Percentiles rank a stretch among this genome's conserved stretches.
Evolutionary conservation across 768 basidiomycete species (phyloP).

Genomic region (Kwoniella bestiolae): DNA sequence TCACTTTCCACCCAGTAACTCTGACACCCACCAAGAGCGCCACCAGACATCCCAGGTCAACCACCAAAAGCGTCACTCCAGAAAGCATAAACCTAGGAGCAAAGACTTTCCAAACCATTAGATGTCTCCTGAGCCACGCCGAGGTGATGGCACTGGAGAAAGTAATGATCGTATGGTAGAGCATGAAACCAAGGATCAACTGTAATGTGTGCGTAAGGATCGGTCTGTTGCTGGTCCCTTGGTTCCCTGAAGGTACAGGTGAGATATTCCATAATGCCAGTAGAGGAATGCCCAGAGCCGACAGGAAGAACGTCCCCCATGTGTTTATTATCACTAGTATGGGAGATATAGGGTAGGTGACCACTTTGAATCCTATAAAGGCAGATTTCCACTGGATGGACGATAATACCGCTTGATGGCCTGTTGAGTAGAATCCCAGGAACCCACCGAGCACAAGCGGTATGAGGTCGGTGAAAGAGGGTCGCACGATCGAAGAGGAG

Average conservation of each 20-base stretch:
- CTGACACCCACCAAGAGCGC: constrained; percentile 66
- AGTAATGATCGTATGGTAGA: constrained; percentile 70
- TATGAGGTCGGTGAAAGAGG: constrained; percentile 69
- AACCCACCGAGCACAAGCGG: constrained; percentile 77
- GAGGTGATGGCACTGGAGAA: constrained; percentile 74
- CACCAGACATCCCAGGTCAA: constrained; percentile 71
- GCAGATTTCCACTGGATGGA: constrained; percentile 95
- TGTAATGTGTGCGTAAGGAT: constrained; percentile 57
- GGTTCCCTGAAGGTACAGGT: constrained; percentile 60
- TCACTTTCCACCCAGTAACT: constrained; percentile 52
- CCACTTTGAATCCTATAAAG: constrained; percentile 74
- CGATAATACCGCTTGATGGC: constrained; percentile 86
- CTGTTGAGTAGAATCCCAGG: constrained; percentile 81
- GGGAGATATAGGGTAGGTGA: constrained; percentile 74
- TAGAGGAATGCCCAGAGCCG: constrained; percentile 71
- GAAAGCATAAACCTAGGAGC: constrained; percentile 90
- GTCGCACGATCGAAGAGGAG: constrained; percentile 42
- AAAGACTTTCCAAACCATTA: constrained; percentile 99
- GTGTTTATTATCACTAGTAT: constrained; percentile 77
- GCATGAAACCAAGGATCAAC: constrained; percentile 66
- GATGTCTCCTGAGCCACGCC: constrained; percentile 75
- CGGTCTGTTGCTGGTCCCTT: constrained; percentile 37
- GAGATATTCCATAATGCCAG: constrained; percentile 82
- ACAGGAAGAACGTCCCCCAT: constrained; percentile 71
- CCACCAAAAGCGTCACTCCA: constrained; percentile 67